These are phyloP conservation scores for Penicillium sp. DNA, from an alignment of 2,329 filamentous ascomycete species.

Conservation along the genomic window DNA sequence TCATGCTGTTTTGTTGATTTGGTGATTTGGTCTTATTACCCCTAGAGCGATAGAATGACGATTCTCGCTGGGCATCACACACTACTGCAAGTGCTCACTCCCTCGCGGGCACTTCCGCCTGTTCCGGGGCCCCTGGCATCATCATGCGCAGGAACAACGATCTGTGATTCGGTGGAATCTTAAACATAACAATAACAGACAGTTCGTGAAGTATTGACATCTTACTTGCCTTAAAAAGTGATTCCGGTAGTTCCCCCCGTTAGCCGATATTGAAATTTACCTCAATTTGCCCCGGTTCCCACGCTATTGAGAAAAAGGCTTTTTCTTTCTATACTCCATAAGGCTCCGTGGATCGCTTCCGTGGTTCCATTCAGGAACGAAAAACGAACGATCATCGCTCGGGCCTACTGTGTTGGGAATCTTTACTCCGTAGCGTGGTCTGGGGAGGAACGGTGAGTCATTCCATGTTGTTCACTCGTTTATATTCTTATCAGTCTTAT, in stretches of 20 bases:
- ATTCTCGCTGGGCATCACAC: conserved; percentile 13
- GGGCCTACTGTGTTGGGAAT: conserved; percentile 10
- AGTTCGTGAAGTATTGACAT: too few species aligned
- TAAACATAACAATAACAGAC: neutral
- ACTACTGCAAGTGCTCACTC: conserved; percentile 4
- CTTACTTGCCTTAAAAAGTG: neutral
- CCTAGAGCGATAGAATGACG: conserved; percentile 10
- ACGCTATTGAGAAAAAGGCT: neutral
- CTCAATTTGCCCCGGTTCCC: neutral
- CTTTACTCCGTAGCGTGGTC: neutral
- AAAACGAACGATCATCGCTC: conserved; percentile 11
- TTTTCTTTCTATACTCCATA: neutral
- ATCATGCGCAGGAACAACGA: conserved; percentile 21
- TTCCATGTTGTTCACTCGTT: neutral
- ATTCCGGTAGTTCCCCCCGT: neutral
- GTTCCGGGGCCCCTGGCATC: conserved; percentile 25
- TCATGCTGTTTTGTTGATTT: too few species aligned
- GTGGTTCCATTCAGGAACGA: conserved; percentile 8
- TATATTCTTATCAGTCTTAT: neutral
- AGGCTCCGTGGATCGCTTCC: neutral
- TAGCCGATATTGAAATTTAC: neutral
- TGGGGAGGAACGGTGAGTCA: conserved; percentile 12
- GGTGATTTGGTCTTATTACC: conserved; percentile 6
- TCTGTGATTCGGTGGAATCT: neutral
- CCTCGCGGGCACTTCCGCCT: conserved; percentile 1